phyloP scores from a whole-genome alignment of 768 basidiomycete genomes.

The Glaciozyma martinii region DNA sequence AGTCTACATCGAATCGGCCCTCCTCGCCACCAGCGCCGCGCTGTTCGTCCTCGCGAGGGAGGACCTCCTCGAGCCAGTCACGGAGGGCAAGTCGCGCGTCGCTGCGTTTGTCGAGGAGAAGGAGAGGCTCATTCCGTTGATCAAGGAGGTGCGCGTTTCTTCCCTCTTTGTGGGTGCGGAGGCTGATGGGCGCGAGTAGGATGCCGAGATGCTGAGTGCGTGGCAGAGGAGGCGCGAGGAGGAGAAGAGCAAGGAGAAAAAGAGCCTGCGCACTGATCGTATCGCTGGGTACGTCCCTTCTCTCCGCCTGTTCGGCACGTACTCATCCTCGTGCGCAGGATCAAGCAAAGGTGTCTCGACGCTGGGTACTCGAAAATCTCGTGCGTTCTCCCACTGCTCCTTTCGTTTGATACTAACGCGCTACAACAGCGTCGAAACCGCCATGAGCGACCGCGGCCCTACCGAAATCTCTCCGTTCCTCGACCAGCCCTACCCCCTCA shows the following conservation, averaged over 20 bases:
- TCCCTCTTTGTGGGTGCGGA: too few relatives aligned
- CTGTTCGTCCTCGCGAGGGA: not conserved
- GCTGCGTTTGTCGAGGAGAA: not conserved
- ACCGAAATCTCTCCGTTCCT: not conserved
- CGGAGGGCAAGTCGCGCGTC: not conserved
- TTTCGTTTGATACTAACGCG: not conserved
- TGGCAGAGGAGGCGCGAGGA: not conserved
- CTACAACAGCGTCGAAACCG: not conserved
- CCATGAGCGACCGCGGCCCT: not conserved
- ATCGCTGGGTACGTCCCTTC: not conserved
- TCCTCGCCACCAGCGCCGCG: not conserved
- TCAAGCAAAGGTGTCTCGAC: not conserved
- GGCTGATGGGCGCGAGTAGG: not conserved
- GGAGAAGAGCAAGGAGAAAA: not conserved
- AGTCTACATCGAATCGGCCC: not conserved
- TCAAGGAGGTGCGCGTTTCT: not conserved
- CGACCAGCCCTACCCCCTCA: constrained; percentile 5
- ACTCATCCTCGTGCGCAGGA: not conserved
- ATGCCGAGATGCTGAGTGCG: not conserved
- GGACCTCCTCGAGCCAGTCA: not conserved
- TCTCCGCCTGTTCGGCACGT: not conserved
- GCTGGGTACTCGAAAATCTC: not conserved
- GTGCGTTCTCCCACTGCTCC: not conserved
- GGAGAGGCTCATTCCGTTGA: not conserved
- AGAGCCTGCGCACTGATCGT: not conserved